Conservation (phyloP, 2,329 filamentous ascomycete species). For the Ambrosiella beaveri region DNA sequence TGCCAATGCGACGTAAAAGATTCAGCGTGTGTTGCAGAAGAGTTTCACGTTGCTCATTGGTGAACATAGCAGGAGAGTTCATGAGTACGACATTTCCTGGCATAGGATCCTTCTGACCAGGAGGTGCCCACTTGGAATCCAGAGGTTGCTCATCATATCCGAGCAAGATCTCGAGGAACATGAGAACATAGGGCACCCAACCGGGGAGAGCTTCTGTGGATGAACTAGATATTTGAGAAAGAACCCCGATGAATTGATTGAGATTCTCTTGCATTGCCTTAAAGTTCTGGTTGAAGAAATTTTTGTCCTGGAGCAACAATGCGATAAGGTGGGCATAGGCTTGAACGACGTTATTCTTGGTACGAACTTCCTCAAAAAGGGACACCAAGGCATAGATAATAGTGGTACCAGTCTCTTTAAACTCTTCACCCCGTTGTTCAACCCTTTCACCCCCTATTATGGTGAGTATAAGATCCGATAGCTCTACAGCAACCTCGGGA, state of each 20-base stretch:
- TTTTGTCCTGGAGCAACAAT: slow-evolving; percentile 63
- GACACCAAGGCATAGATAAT: slow-evolving; percentile 70
- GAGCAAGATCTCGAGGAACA: slow-evolving; percentile 81
- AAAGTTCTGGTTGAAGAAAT: slow-evolving; percentile 64
- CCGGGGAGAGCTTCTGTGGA: slow-evolving; percentile 64
- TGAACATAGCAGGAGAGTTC: slow-evolving; percentile 23
- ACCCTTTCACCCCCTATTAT: slow-evolving; percentile 44
- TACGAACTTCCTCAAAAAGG: slow-evolving; percentile 44
- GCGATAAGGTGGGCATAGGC: slow-evolving; percentile 87
- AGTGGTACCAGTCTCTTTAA: slow-evolving; percentile 48
- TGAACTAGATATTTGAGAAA: slow-evolving; percentile 51
- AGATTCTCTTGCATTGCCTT: slow-evolving; percentile 63
- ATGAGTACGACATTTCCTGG: slow-evolving; percentile 17
- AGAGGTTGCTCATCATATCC: slow-evolving; percentile 71
- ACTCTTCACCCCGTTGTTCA: slow-evolving; percentile 22
- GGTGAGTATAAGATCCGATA: slow-evolving; percentile 69
- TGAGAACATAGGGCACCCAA: slow-evolving; percentile 79
- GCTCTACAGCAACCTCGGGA: slow-evolving; percentile 73
- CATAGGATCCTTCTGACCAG: slow-evolving; percentile 30
- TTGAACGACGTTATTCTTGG: slow-evolving; percentile 45
- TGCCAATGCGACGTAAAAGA: slow-evolving; percentile 69
- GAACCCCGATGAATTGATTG: slow-evolving; percentile 56
- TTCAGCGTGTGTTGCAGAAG: slow-evolving; percentile 68
- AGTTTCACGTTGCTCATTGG: slow-evolving; percentile 37
- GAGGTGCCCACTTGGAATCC: slow-evolving; percentile 51